Base-by-base conservation (phyloP, 768 basidiomycete species). In the Vararia minispora region DNA sequence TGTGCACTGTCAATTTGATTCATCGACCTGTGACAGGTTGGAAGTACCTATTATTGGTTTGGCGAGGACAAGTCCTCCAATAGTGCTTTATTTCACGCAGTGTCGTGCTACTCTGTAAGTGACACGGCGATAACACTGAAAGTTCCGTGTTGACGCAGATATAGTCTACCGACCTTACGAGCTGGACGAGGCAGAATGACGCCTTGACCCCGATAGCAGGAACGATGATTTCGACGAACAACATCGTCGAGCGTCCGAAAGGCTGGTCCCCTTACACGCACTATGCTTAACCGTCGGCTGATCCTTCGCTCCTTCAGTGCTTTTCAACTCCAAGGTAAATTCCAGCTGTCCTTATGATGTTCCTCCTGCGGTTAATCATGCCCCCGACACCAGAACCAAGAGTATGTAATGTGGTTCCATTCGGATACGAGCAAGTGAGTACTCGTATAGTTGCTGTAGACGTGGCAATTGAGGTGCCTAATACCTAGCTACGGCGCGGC, bases 341-440 rank as follows among this genome's bases (percentile, higher is more conserved):
- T 9, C n/a, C n/a, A n/a, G 1, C 13, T 23, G 21, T 38, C 28
- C 22, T 17, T 13, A 25, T 9, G 20, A 16, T n/a, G 12, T 9
- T 24, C 7, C 20, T 30, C 17, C n/a, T n/a, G n/a, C n/a, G n/a
- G n/a, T n/a, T n/a, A n/a, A n/a, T n/a, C n/a, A n/a, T n/a, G n/a
- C n/a, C n/a, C n/a, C 3, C 6, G 14, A 16, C 26, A 9, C 23
- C 35, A 77, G 74, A 76, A 69, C 47, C 60, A 60, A 6, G 71
- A 76, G 60, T 76, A 76, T 50, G 76, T 77, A 16, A 75, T 79
- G 74, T 79, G 76, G 76, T 79, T 79, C 60, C 76, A 79, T 53
- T 74, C 72, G 7, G 76, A 79, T 47, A 64, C 61, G 17, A 72
- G 71, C 44, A 68, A 74, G 74, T 75, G 60, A 53, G 49, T 55